Evolutionary conservation across 1,284 basidiomycete genomes (phyloP).

Genomic region (Ganoderma lucidum): DNA sequence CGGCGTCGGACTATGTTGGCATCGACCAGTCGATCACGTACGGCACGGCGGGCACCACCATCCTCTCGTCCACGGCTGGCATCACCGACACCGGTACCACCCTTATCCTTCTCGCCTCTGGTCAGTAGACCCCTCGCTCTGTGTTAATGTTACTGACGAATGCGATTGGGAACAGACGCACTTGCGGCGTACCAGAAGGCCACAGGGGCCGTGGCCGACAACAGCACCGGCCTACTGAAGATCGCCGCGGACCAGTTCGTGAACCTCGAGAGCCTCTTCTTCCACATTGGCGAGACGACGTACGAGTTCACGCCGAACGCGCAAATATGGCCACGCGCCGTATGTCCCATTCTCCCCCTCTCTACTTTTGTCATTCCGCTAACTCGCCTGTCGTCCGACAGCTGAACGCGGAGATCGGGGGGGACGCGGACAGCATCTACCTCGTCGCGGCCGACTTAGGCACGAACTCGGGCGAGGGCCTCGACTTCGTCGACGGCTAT

Average conservation of each 20-base stretch:
- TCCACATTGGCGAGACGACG: not conserved
- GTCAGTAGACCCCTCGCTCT: conserved; percentile 25
- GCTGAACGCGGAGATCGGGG: conserved; percentile 42
- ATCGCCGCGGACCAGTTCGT: conserved; percentile 33
- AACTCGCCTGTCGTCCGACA: conserved; percentile 46
- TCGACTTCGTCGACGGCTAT: conserved; percentile 45
- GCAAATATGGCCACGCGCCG: conserved; percentile 19
- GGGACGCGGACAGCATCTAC: conserved; percentile 36
- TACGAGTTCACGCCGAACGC: conserved; percentile 21
- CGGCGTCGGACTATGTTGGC: conserved; percentile 58
- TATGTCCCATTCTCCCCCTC: conserved; percentile 36
- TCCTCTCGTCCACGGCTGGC: conserved; percentile 36
- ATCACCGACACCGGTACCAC: conserved; percentile 41
- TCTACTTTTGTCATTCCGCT: conserved; percentile 37
- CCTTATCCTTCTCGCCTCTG: conserved; percentile 47
- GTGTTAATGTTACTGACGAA: not conserved
- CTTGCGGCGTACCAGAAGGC: conserved; percentile 27
- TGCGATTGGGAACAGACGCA: not conserved
- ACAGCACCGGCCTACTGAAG: conserved; percentile 36
- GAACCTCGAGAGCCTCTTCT: conserved; percentile 36
- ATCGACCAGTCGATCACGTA: conserved; percentile 60
- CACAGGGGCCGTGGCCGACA: conserved; percentile 35
- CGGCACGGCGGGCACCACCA: conserved; percentile 34
- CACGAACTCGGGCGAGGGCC: conserved; percentile 33
- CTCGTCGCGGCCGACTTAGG: conserved; percentile 39